Percentiles rank a stretch among this genome's conserved stretches.
Evolutionary conservation across 768 basidiomycete genomes (phyloP).

Genomic region (Phlebiopsis gigantea): DNA sequence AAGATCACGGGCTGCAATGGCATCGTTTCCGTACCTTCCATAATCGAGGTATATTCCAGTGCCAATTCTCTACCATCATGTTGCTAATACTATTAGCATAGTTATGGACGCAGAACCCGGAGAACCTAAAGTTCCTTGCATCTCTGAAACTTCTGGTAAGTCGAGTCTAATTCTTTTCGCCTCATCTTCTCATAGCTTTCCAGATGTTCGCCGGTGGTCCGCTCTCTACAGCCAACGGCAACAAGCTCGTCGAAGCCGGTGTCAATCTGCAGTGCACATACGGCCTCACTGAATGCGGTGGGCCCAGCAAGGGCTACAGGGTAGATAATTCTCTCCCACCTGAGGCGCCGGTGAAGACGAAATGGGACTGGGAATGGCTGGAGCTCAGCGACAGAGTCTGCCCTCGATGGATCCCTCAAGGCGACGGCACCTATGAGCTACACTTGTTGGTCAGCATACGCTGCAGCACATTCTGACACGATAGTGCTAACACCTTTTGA

Average conservation of each 20-base stretch:
- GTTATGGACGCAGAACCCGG: slow-evolving; percentile 17
- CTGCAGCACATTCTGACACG: background rate
- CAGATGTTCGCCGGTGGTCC: slow-evolving; percentile 17
- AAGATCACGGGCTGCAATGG: slow-evolving; percentile 3
- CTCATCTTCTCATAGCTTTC: background rate
- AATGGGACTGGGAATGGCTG: slow-evolving; percentile 11
- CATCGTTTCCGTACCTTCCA: slow-evolving; percentile 8
- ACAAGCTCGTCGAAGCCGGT: slow-evolving; percentile 15
- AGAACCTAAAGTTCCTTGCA: slow-evolving; percentile 11
- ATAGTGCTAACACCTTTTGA: background rate
- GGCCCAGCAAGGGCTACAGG: slow-evolving; percentile 2
- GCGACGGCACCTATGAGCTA: slow-evolving; percentile 12
- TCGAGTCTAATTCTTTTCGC: background rate
- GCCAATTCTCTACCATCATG: background rate
- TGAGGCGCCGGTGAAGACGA: slow-evolving; percentile 1
- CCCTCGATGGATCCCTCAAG: slow-evolving; percentile 13
- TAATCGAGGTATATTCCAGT: slow-evolving; percentile 9
- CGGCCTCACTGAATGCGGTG: slow-evolving; percentile 16
- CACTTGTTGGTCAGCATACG: slow-evolving; percentile 9
- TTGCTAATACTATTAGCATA: background rate
- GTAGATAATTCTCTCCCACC: slow-evolving; percentile 1
- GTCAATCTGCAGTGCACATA: slow-evolving; percentile 12
- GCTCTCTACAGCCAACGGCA: slow-evolving; percentile 13
- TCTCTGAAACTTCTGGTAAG: slow-evolving; percentile 12
- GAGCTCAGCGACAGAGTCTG: background rate